phyloP scores from a whole-genome alignment of 2,329 filamentous ascomycete species.

The Paracoccidioides brasiliensis region DNA sequence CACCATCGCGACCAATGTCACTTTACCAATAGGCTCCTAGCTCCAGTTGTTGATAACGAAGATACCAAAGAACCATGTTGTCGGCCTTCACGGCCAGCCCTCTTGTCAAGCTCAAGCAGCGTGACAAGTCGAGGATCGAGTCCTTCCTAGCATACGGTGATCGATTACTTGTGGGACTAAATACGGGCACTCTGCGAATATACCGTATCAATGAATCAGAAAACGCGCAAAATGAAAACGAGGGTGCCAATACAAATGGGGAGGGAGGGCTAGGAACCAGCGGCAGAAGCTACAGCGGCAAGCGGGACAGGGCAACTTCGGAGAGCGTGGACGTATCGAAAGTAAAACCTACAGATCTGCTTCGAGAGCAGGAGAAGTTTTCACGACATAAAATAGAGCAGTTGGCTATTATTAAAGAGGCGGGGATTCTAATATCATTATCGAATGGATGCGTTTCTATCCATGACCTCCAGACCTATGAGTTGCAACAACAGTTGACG shows the following conservation, averaged over 20 bases:
- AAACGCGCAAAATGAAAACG: constrained; percentile 21
- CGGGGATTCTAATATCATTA: constrained; percentile 77
- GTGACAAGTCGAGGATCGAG: constrained; percentile 96
- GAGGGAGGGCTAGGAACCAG: neutral
- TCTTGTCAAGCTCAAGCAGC: constrained; percentile 89
- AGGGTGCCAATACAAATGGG: constrained; percentile 2
- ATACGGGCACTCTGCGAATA: constrained; percentile 74
- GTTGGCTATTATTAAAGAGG: constrained; percentile 89
- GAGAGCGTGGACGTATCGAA: constrained; percentile 12
- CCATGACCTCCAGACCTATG: constrained; percentile 76
- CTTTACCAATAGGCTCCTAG: no score
- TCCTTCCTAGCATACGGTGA: constrained; percentile 89
- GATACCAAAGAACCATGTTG: constrained; percentile 50
- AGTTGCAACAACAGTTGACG: constrained; percentile 63
- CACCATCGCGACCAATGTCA: neutral
- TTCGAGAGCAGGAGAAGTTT: constrained; percentile 91
- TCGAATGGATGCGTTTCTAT: constrained; percentile 83
- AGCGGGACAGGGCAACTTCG: constrained; percentile 4
- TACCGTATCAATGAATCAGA: constrained; percentile 70
- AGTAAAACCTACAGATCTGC: constrained; percentile 58
- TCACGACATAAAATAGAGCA: constrained; percentile 82
- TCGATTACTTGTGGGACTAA: constrained; percentile 80
- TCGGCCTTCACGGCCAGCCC: constrained; percentile 93
- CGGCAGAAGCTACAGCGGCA: neutral
- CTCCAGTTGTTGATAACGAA: neutral